phyloP scores from a whole-genome alignment of 768 basidiomycete species.

The Exidia glandulosa region DNA sequence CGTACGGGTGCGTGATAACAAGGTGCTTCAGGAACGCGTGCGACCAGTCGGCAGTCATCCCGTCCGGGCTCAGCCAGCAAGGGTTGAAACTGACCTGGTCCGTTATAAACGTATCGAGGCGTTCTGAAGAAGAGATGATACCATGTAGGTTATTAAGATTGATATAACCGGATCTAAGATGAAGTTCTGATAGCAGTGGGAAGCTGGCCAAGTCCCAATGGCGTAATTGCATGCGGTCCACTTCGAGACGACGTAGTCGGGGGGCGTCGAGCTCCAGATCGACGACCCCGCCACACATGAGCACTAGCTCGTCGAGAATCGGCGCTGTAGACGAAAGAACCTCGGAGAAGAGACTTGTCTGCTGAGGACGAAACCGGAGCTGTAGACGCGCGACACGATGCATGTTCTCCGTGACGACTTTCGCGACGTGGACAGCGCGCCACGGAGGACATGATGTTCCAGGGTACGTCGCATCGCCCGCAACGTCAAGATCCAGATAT shows the following conservation, averaged over 20 bases:
- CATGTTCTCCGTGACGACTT: background rate
- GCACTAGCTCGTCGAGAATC: background rate
- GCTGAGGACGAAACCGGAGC: background rate
- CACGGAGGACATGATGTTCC: background rate
- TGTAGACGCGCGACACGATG: background rate
- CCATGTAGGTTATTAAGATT: background rate
- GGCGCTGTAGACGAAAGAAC: background rate
- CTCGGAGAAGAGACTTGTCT: background rate
- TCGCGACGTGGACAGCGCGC: background rate
- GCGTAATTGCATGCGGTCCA: background rate
- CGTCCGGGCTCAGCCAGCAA: no score
- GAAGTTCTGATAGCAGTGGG: background rate
- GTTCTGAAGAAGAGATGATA: background rate
- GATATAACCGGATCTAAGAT: background rate
- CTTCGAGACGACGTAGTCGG: background rate
- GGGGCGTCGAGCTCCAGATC: background rate
- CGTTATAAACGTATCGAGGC: background rate
- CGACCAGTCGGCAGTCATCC: background rate
- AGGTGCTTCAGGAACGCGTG: background rate
- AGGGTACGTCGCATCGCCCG: background rate
- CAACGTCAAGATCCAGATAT: background rate
- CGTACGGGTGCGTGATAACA: background rate
- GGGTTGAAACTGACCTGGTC: no score
- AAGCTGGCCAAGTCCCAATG: background rate
- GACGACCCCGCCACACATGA: background rate